Evolutionary conservation across 1,284 basidiomycete genomes (phyloP).

Genomic region (Pulveroboletus sp.): DNA sequence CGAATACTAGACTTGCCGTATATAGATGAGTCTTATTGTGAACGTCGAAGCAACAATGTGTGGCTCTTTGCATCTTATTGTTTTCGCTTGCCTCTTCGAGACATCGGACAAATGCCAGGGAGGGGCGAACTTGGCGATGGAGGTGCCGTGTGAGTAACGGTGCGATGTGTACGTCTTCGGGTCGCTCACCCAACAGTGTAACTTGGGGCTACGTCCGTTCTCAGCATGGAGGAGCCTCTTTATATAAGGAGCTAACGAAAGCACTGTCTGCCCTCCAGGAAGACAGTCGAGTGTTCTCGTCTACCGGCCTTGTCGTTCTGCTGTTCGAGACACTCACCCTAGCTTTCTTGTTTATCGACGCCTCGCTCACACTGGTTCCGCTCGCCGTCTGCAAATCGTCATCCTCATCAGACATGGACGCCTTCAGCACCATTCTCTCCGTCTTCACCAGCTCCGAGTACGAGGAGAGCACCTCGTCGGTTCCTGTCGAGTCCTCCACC

Average conservation of each 20-base stretch:
- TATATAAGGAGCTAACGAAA: slow-evolving; percentile 24
- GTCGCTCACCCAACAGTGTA: background rate
- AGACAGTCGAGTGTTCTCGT: background rate
- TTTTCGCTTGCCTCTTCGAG: slow-evolving; percentile 11
- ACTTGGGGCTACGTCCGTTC: background rate
- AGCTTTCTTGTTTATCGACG: background rate
- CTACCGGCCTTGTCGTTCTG: background rate
- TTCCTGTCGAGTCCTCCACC: slow-evolving; percentile 16
- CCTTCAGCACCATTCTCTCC: slow-evolving; percentile 20
- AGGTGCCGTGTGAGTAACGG: background rate
- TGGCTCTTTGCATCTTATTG: slow-evolving; percentile 21
- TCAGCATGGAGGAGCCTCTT: background rate
- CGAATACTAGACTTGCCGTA: slow-evolving; percentile 25
- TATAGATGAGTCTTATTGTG: slow-evolving; percentile 26
- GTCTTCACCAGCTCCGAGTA: slow-evolving; percentile 13
- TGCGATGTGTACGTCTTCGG: slow-evolving; percentile 1
- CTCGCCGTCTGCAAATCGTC: background rate
- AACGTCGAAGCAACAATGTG: background rate
- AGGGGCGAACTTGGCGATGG: background rate
- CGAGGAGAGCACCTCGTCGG: slow-evolving; percentile 2
- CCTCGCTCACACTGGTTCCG: background rate
- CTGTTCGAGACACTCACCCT: background rate
- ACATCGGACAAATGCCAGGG: background rate
- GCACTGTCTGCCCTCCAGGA: background rate
- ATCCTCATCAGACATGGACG: slow-evolving; percentile 24